Base-by-base conservation (phyloP, 148 eudicot genomes). In the Pouteria glomerata region DNA sequence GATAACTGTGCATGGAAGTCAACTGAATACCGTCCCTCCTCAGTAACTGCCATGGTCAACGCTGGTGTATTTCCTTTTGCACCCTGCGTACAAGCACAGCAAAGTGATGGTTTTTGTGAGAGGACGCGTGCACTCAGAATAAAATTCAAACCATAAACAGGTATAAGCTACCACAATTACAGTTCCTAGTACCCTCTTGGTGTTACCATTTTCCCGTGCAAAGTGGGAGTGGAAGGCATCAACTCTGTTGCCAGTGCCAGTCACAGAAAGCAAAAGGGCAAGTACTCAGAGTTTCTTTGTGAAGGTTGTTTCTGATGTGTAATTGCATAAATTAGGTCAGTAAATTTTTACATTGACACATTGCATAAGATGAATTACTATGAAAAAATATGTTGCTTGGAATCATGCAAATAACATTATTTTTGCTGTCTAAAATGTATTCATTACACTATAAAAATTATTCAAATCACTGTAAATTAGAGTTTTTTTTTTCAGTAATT, bases 1-100 rank as follows among this genome's bases (percentile, higher is more conserved):
- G 97, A 87, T 72, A 94, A 81, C 71, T 86, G 86, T 18, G 91
- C 91, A 29, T 94, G 97, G 76, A 94, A 94, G 71, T 88, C 86
- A 16, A 94, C 87, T 14, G 86, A 79, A 66, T 89, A 91, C 24
- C 82, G 71, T 44, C 90, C 91, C 72, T 88, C 89, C 26, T 77
- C 83, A 2, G 74, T 71, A 42, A 67, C 35, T 57, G 74, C 78
- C 77, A 94, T 87, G 57, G 73, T 81, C 68, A 94, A 75, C 52
- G 90, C 88, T 1, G 96, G 89, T 48, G 69, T 66, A 33, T 75
- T 70, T 55, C 83, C 90, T 74, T 86, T 91, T 63, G 76, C 76
- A 73, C 98, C 97, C 98, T 94, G 79, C 50, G 52, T 44, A 61
- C 52, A 59, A 66, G 50, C 42, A 48, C 14, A 29, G 64, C 42